Conservation (phyloP, 805 yeast species). For the Saccharomycodes ludwigii region DNA sequence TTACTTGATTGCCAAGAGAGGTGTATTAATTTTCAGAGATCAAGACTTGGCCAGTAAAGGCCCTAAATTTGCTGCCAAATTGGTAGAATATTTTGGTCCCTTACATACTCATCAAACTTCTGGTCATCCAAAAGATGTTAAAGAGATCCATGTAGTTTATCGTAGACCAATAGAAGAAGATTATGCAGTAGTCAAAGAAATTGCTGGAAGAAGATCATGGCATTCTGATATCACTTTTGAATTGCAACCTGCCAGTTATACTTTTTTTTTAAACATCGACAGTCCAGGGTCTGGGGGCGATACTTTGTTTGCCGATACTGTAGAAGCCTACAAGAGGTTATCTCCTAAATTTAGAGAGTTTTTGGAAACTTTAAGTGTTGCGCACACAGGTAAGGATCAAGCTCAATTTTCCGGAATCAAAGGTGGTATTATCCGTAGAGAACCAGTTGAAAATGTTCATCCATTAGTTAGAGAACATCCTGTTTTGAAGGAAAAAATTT, state of each 20-base stretch:
- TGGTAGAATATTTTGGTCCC: constrained; percentile 46
- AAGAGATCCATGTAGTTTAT: constrained; percentile 46
- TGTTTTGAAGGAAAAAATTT: constrained; percentile 42
- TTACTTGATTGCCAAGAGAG: constrained; percentile 33
- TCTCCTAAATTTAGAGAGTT: constrained; percentile 45
- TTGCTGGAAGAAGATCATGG: too few relatives aligned
- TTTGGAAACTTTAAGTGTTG: constrained; percentile 42
- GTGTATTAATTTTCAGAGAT: constrained; percentile 36
- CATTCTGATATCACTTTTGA: constrained; percentile 60
- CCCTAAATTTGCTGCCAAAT: constrained; percentile 29
- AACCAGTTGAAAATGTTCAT: constrained; percentile 43
- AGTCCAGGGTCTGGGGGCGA: constrained; percentile 49
- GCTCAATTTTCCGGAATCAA: constrained; percentile 33
- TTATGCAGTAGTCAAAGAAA: constrained; percentile 10
- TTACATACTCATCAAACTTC: constrained; percentile 56
- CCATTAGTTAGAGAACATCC: constrained; percentile 57
- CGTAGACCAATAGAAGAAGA: too few relatives aligned
- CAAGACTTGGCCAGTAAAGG: constrained; percentile 34
- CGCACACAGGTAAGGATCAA: constrained; percentile 53
- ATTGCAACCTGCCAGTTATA: constrained; percentile 51
- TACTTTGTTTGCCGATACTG: constrained; percentile 48
- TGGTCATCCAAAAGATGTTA: constrained; percentile 43
- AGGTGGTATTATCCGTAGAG: constrained; percentile 49
- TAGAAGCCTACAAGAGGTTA: constrained; percentile 50
- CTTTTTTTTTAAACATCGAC: constrained; percentile 46